phyloP scores from a whole-genome alignment of 305 asterid genomes.

The Solanum hybrid region DNA sequence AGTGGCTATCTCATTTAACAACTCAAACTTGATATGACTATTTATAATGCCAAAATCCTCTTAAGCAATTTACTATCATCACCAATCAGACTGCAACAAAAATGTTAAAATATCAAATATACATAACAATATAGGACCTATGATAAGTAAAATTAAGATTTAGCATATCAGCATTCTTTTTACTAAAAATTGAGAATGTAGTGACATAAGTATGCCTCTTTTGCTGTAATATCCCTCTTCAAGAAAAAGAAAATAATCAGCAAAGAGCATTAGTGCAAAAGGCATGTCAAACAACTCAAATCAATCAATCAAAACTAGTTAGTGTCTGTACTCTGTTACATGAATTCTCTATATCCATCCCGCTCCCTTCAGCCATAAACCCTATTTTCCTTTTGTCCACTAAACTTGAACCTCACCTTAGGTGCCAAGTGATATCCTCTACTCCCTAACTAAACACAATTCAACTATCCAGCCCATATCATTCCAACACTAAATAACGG shows the following conservation, averaged over 20 bases:
- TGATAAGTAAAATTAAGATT: not conserved
- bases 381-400: not conserved
- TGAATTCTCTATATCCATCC: not conserved
- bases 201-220: not conserved
- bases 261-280: not conserved
- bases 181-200: not conserved
- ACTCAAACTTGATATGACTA: not conserved
- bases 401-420: not conserved
- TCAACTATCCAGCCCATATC: not conserved
- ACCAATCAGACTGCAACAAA: not conserved
- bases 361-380: not conserved
- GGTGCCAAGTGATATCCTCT: not conserved
- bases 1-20: not conserved
- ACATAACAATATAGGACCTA: not conserved
- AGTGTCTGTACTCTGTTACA: not conserved
- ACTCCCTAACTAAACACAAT: not conserved
- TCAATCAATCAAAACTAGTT: not conserved
- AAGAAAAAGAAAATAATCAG: not conserved
- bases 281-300: not conserved
- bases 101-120: not conserved
- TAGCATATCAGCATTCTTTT: not conserved
- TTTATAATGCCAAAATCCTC: not conserved
- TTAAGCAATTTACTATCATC: not conserved
- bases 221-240: not conserved
- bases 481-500: not conserved